Base-by-base conservation (phyloP, 1,139 yeast genomes). In the Candida buenavistaensis region DNA sequence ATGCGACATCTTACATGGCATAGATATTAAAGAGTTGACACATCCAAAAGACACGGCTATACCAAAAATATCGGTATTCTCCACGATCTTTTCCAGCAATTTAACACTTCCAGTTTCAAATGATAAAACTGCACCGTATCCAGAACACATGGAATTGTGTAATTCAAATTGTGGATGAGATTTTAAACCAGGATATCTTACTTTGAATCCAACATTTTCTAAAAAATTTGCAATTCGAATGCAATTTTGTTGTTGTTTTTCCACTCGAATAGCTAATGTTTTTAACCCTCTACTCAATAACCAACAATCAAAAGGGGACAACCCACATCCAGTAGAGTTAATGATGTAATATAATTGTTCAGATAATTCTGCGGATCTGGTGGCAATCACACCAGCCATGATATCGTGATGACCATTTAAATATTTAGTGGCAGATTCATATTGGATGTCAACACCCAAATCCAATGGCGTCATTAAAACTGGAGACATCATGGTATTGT, bases 401-500 rank as follows among this genome's bases (percentile, higher is more conserved):
- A 89, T 79, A 58, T 89, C 97, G 59, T 89, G 97, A 58, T 89
- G 97, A 8, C 97, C 97, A 52, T 88, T 86, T 46, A 89, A 68
- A 55, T 86, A 89, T 61, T 89, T 89, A 38, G 97, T 89, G 12
- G 95, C 97, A 11, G 92, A 82, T 57, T 89, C 97, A 58, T 89
- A 89, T 39, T 87, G 95, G 43, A 89, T 84, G 56, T 89, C 97
- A 21, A 82, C 94, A 11, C 94, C 95, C 47, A 84, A 72, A 47
- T 83, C 87, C 48, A 89, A 71, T 2, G 97, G 97, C 11, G 84
- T 74, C 82, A 87, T 82, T 52, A 83, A 71, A 38, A 89, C 61
- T 3, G 97, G 97, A 12, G 95, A 82, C 90, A 89, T 82, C 97
- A 89, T 89, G 44, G 97, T 89, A 68, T 90, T 89, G 62, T 89